phyloP scores from a whole-genome alignment of 768 basidiomycete species.

The Termitomyces bulborhizus region DNA sequence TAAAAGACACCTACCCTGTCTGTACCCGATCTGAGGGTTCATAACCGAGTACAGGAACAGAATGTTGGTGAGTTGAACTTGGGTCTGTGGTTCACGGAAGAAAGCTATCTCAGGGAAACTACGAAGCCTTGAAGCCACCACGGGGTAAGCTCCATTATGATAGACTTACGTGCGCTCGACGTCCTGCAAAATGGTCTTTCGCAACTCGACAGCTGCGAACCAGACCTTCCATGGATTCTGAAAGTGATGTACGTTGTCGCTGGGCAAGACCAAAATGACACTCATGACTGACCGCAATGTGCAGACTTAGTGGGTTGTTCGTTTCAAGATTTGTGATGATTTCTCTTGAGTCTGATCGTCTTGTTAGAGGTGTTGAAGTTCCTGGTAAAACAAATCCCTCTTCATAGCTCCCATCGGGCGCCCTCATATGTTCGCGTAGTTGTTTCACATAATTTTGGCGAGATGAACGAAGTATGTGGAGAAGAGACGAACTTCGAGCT shows the following conservation, averaged over 20 bases:
- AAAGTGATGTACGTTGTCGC: neutral
- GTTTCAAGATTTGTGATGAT: constrained; percentile 45
- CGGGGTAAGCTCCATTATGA: constrained; percentile 1
- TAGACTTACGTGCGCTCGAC: constrained; percentile 86
- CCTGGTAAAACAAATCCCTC: constrained; percentile 58
- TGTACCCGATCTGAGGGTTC: constrained; percentile 83
- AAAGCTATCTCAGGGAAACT: constrained; percentile 97
- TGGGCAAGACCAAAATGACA: neutral
- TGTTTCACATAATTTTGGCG: constrained; percentile 54
- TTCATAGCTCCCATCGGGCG: constrained; percentile 84
- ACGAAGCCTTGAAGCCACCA: constrained; percentile 7
- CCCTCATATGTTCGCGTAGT: constrained; percentile 65
- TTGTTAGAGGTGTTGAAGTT: constrained; percentile 23
- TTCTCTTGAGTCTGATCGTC: constrained; percentile 20
- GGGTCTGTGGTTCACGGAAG: constrained; percentile 73
- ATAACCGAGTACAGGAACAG: constrained; percentile 79
- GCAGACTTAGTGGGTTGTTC: constrained; percentile 79
- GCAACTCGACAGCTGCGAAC: constrained; percentile 85
- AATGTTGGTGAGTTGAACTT: constrained; percentile 77
- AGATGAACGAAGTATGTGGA: constrained; percentile 37
- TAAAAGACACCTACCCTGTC: constrained; percentile 49
- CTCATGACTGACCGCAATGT: constrained; percentile 51
- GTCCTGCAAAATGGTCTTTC: constrained; percentile 88
- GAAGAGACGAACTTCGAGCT: constrained; percentile 26
- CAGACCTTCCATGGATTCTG: constrained; percentile 97